Evolutionary conservation across 305 asterid genomes (phyloP), one percentile per base, ranked within the genome.

Genomic region (Plantago rigida): DNA sequence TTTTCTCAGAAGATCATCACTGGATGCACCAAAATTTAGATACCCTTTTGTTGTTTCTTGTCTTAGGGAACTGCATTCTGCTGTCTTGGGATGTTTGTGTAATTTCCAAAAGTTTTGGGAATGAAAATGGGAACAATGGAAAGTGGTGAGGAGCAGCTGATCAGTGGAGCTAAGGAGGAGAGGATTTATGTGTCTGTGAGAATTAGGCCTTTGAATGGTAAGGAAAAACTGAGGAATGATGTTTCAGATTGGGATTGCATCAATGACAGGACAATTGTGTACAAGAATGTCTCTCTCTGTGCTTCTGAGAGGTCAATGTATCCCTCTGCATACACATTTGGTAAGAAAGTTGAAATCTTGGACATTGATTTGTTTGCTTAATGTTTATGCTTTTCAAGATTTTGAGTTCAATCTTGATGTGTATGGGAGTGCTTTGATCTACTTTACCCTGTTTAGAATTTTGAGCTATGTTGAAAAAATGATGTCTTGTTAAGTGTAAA

Each of bases 161-260:
- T 50, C 31, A 68, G 79, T 13, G 82, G 79, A 19, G 58, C 59
- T 28, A 93, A 72, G 56, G 95, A 73, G 59, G 99, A 93, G 82
- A 85, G 82, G 75, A 89, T 93, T 73, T 77, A 77, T 19, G 99
- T 93, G 77, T 93, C 99, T 71, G 99, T 93, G 77, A 69, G 99
- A 76, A 51, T 93, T 31, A 79, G 97, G 82, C 97, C 99, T 5
- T 71, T 89, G 86, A 87, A 83, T 78, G 72, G 68, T 47, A 89
- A 78, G 73, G 99, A 93, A 63, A 75, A 83, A 61, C 55, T 66
- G 67, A 82, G 84, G 75, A 84, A 80, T 71, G 97, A 89, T 74
- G 87, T 73, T 68, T 77, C 95, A 31, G 99, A 93, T 72, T 93
- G 99, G 99, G 99, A 89, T 50, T 93, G 97, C 74, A 77, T 93